A percentile compares a stretch with the other conserved stretches of the same genome.
These are phyloP conservation scores for Aspergillus egyptiacus DNA, from an alignment of 495 filamentous ascomycete species.

Conservation along the genomic window DNA sequence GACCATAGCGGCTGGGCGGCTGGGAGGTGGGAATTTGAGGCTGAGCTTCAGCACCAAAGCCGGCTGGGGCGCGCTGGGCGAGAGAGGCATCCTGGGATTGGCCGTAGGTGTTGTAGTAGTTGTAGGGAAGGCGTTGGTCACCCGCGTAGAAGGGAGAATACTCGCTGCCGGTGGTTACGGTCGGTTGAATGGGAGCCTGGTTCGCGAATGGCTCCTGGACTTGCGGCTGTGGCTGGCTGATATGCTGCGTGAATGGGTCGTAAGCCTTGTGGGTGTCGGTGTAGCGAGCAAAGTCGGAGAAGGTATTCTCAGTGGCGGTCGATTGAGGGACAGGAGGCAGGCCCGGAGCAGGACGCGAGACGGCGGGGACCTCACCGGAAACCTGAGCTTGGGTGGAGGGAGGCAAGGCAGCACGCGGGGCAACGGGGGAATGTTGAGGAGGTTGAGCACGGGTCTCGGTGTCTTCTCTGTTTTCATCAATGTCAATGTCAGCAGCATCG, in stretches of 20 bases:
- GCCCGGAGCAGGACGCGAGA: conserved; percentile 63
- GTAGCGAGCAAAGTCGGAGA: conserved; percentile 61
- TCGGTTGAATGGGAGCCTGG: conserved; percentile 47
- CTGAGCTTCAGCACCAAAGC: conserved; percentile 66
- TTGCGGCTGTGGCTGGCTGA: conserved; percentile 58
- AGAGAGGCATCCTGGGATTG: conserved; percentile 73
- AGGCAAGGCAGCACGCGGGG: conserved; percentile 88
- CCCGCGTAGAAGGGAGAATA: conserved; percentile 82
- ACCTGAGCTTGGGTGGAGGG: conserved; percentile 53
- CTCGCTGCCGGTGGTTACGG: conserved; percentile 63
- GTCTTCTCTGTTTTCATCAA: conserved; percentile 91
- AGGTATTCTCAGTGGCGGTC: conserved; percentile 44
- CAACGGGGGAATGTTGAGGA: conserved; percentile 85
- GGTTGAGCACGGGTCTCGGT: conserved; percentile 92
- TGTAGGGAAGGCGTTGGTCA: conserved; percentile 73
- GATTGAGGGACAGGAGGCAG: conserved; percentile 61
- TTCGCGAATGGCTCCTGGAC: conserved; percentile 52
- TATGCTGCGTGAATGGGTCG: conserved; percentile 79
- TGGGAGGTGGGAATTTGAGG: conserved; percentile 70
- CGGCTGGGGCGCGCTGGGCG: conserved; percentile 56
- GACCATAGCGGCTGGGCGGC: conserved; percentile 61
- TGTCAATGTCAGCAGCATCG: conserved; percentile 63
- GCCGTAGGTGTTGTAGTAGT: conserved; percentile 71
- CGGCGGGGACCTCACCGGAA: conserved; percentile 51
- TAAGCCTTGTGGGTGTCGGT: conserved; percentile 74